phyloP scores from a whole-genome alignment of 1,139 yeast species.

The Sugiyamaella novakii region DNA sequence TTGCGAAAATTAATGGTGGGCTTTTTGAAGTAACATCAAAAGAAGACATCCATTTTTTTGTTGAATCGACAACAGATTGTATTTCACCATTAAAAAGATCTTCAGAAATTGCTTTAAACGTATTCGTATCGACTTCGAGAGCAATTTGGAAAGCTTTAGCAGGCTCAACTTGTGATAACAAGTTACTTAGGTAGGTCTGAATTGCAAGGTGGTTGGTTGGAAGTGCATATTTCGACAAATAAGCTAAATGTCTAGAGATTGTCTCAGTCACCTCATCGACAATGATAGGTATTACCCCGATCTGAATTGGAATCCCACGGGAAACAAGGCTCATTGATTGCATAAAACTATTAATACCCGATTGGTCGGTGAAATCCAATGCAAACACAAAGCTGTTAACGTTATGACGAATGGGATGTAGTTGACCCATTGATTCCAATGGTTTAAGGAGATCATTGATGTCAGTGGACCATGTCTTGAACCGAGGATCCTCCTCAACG shows the following conservation, averaged over 20 bases:
- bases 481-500: constrained; percentile 63
- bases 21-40: constrained; percentile 43
- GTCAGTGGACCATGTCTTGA: constrained; percentile 51
- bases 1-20: constrained; percentile 60
- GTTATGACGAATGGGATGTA: constrained; percentile 73
- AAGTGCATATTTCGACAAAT: constrained; percentile 37
- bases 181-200: constrained; percentile 35
- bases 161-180: constrained; percentile 30
- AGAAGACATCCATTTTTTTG: constrained; percentile 41
- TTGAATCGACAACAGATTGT: constrained; percentile 30
- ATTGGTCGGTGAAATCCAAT: constrained; percentile 58
- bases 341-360: constrained; percentile 52
- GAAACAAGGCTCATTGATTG: constrained; percentile 49
- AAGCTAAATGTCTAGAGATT: constrained; percentile 44
- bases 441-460: constrained; percentile 48
- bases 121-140: constrained; percentile 18
- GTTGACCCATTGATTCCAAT: constrained; percentile 50
- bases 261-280: constrained; percentile 32
- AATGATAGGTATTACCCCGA: constrained; percentile 74
- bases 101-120: constrained; percentile 21
- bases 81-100: constrained; percentile 21
- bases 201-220: constrained; percentile 31
- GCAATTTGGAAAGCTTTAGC: constrained; percentile 26
- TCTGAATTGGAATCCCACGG: constrained; percentile 70
- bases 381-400: constrained; percentile 75